Conservation (phyloP, 169 alveolate species). For the Babesia caballi region DNA sequence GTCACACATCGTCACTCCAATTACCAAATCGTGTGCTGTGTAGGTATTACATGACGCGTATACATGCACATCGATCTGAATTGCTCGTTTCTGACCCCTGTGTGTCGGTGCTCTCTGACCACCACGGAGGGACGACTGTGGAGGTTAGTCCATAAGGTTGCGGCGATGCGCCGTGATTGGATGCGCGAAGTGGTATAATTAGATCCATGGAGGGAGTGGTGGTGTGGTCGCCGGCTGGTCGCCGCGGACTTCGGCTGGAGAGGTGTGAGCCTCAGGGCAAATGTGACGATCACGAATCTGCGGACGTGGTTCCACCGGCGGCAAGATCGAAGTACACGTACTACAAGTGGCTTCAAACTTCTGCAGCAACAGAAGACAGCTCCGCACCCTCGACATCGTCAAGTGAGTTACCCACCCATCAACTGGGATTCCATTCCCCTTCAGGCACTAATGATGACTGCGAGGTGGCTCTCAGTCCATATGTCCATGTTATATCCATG, state of each 20-base stretch:
- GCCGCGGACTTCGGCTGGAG: not conserved
- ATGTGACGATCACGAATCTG: constrained; percentile 20
- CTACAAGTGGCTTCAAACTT: not conserved
- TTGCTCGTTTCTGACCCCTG: not conserved
- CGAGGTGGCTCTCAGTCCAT: too few relatives aligned
- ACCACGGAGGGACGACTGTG: not conserved
- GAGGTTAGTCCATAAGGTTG: too few relatives aligned
- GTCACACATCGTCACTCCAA: too few relatives aligned
- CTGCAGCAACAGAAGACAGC: not conserved
- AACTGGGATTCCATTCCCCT: not conserved
- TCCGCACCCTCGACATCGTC: not conserved
- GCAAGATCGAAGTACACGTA: not conserved
- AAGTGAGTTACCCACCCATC: not conserved
- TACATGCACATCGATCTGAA: not conserved
- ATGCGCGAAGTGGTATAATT: too few relatives aligned
- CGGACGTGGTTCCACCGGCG: not conserved
- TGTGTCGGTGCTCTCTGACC: not conserved
- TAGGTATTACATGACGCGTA: too few relatives aligned
- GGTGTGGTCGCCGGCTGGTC: not conserved
- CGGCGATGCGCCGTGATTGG: too few relatives aligned
- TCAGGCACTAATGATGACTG: not conserved
- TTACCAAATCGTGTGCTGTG: too few relatives aligned
- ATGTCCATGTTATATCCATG: too few relatives aligned
- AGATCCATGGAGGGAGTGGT: not conserved
- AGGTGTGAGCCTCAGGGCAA: not conserved